These are phyloP conservation scores for Solanum pimpinellifolium DNA, from an alignment of 257 asterid genomes.

Conservation along the genomic window DNA sequence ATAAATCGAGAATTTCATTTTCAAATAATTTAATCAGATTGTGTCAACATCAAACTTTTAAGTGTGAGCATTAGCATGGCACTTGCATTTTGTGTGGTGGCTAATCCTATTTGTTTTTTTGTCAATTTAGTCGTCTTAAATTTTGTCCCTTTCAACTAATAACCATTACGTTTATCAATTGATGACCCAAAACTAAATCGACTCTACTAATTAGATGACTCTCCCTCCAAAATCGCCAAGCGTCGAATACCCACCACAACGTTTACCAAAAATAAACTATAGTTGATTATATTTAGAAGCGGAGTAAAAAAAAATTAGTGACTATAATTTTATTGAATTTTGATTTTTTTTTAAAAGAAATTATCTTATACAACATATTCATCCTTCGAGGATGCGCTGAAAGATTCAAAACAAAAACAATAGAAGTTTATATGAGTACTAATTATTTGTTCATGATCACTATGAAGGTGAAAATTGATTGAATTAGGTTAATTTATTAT, in stretches of 20 bases:
- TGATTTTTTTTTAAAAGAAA: neutral
- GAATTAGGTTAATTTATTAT: neutral
- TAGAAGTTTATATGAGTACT: neutral
- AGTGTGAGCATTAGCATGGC: neutral
- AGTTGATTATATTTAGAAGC: neutral
- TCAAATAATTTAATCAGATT: neutral
- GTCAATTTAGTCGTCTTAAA: neutral
- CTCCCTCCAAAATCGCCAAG: neutral
- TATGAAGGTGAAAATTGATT: neutral
- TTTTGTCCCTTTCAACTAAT: neutral
- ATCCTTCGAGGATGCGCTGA: neutral
- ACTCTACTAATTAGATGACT: neutral
- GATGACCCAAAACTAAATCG: neutral
- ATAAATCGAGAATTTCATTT: neutral
- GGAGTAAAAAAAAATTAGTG: neutral
- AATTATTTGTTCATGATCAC: neutral
- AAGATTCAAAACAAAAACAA: neutral
- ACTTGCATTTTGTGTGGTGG: neutral
- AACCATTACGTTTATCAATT: neutral
- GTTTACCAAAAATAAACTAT: neutral
- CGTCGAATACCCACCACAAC: neutral
- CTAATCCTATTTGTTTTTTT: neutral
- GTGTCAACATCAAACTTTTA: neutral
- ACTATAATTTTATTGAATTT: neutral
- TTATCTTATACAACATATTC: neutral